A percentile compares a stretch with the other conserved stretches of the same genome.
These are phyloP conservation scores for Centella asiatica DNA, from an alignment of 129 eudicot species.

Conservation along the genomic window DNA sequence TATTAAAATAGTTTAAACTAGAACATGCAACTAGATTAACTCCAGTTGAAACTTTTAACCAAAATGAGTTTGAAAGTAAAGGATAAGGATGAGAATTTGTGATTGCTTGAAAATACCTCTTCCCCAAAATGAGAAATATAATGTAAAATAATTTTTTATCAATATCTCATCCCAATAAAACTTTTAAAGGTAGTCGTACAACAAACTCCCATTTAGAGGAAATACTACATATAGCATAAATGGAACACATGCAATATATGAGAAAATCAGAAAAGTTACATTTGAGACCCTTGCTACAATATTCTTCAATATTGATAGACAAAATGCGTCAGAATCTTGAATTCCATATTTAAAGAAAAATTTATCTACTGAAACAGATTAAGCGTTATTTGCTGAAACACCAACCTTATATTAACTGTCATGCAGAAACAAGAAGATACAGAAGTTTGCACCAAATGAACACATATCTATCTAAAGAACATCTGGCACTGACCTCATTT, in stretches of 20 bases:
- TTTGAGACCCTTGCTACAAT: not conserved
- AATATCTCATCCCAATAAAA: no score
- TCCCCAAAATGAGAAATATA: no score
- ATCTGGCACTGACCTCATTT: slow-evolving; percentile 51
- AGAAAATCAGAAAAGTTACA: not conserved
- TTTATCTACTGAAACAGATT: not conserved
- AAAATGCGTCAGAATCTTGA: not conserved
- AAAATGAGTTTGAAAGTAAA: not conserved
- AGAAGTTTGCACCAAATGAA: not conserved
- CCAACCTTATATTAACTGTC: not conserved
- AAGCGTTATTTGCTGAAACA: not conserved
- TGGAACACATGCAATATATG: not conserved
- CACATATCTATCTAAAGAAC: not conserved
- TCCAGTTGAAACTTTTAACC: not conserved
- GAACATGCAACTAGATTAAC: not conserved
- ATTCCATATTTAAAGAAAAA: not conserved
- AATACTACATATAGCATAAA: no score
- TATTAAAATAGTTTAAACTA: not conserved
- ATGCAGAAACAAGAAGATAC: not conserved
- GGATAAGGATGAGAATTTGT: not conserved
- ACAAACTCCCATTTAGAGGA: not conserved
- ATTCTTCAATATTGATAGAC: not conserved
- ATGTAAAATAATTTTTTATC: not conserved
- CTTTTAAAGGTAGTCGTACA: not conserved
- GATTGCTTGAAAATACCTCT: not conserved